A percentile compares a stretch with the other conserved stretches of the same genome.
phyloP scores from a whole-genome alignment of 1,284 basidiomycete species.

The Cutaneotrichosporon mucoides region DNA sequence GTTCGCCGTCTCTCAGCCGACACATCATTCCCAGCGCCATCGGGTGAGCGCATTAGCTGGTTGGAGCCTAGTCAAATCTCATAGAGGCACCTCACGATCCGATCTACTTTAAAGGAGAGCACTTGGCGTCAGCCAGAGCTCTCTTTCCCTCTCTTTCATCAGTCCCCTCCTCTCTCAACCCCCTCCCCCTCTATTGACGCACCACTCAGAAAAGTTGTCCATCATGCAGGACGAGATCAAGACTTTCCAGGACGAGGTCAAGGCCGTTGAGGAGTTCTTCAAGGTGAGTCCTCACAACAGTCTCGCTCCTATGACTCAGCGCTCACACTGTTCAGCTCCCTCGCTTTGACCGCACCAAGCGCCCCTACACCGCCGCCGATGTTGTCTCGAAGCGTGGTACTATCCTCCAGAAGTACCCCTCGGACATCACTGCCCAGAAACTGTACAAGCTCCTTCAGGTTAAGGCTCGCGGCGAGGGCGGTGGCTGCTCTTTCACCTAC shows the following conservation, averaged over 20 bases:
- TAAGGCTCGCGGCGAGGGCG: slow-evolving; percentile 48
- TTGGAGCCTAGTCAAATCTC: background rate
- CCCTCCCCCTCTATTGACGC: no score
- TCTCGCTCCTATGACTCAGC: no score
- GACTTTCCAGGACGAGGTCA: slow-evolving; percentile 74
- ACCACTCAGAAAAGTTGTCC: background rate
- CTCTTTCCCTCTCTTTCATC: background rate
- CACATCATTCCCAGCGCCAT: no score
- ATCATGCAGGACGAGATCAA: slow-evolving; percentile 35
- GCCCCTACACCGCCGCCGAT: slow-evolving; percentile 88
- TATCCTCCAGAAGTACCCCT: slow-evolving; percentile 78
- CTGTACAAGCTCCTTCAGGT: slow-evolving; percentile 59
- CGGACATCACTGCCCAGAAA: slow-evolving; percentile 81
- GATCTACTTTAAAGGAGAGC: no score
- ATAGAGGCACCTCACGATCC: background rate
- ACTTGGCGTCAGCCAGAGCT: no score
- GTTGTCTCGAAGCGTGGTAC: slow-evolving; percentile 94
- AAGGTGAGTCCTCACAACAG: slow-evolving; percentile 56
- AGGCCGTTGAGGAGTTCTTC: slow-evolving; percentile 84
- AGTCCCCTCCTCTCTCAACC: background rate
- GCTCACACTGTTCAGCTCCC: slow-evolving; percentile 57
- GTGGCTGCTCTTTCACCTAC: slow-evolving; percentile 59
- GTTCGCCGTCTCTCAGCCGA: background rate
- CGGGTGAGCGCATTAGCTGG: background rate
- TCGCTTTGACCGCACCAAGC: slow-evolving; percentile 76